Evolutionary conservation across 805 yeast genomes (phyloP).

Genomic region (Zygosaccharomyces kombuchaensis): DNA sequence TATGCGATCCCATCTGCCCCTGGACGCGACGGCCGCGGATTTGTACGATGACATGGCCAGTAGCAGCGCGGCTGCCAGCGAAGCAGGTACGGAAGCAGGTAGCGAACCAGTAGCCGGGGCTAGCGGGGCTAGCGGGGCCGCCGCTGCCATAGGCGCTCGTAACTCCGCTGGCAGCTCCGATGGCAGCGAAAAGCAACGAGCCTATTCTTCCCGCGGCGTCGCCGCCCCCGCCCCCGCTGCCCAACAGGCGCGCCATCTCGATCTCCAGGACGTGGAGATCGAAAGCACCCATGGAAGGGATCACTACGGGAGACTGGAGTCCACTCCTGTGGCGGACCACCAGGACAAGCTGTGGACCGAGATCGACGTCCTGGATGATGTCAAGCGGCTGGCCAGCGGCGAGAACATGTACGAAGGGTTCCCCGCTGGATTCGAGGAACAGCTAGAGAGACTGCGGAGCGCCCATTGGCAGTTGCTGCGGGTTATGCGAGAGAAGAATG

Average conservation of each 20-base stretch:
- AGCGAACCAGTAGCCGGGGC: no score
- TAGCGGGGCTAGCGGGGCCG: no score
- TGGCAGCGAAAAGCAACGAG: not conserved
- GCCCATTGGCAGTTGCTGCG: conserved; percentile 48
- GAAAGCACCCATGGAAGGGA: conserved; percentile 9
- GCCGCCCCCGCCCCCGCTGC: not conserved
- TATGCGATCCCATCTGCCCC: not conserved
- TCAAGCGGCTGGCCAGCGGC: conserved; percentile 51
- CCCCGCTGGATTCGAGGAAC: conserved; percentile 36
- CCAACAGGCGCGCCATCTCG: not conserved
- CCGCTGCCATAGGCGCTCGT: no score
- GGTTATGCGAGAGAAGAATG: conserved; percentile 33
- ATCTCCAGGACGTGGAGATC: not conserved
- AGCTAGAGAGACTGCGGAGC: conserved; percentile 46
- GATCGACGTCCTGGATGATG: conserved; percentile 80
- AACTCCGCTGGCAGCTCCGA: not conserved
- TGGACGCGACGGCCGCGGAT: not conserved
- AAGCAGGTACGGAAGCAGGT: no score
- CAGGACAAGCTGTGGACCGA: conserved; percentile 85
- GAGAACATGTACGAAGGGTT: conserved; percentile 43
- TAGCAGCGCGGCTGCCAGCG: no score
- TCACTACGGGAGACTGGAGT: conserved; percentile 14
- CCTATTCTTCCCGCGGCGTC: not conserved
- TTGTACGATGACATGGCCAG: not conserved
- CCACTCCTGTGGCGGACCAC: conserved; percentile 55